Percentiles rank a stretch among this genome's conserved stretches.
Evolutionary conservation across 164 flowering plant species (phyloP).

Genomic region (Stephania japonica): DNA sequence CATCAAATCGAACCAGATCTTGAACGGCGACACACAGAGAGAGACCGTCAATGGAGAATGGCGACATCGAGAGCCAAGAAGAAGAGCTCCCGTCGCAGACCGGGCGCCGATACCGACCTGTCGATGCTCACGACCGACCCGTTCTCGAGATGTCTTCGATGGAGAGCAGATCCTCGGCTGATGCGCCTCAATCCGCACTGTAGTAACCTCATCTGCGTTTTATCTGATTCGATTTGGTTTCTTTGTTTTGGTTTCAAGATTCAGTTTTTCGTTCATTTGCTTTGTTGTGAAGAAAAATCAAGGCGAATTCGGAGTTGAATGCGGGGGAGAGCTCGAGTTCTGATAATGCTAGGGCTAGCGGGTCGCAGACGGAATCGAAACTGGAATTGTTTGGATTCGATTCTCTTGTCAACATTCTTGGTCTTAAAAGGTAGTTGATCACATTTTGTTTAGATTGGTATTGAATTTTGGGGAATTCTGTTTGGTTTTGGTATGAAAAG

Average conservation of each 20-base stretch:
- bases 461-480: not conserved
- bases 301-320: slow-evolving; percentile 27
- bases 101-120: slow-evolving; percentile 52
- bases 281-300: slow-evolving; percentile 40
- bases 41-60: slow-evolving; percentile 26
- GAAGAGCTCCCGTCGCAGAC: slow-evolving; percentile 24
- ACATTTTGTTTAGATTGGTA: not conserved
- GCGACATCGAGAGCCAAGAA: slow-evolving; percentile 29
- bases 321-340: slow-evolving; percentile 31
- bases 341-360: slow-evolving; percentile 34
- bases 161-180: slow-evolving; percentile 31
- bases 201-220: slow-evolving; percentile 22
- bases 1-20: not conserved
- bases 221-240: not conserved
- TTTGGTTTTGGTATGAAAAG: not conserved
- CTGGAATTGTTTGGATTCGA: slow-evolving; percentile 97
- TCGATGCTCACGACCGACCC: slow-evolving; percentile 56
- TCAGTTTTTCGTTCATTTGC: not conserved
- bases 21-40: not conserved
- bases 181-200: slow-evolving; percentile 14
- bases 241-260: not conserved
- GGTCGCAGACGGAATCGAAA: slow-evolving; percentile 60
- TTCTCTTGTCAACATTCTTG: slow-evolving; percentile 93
- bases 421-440: slow-evolving; percentile 67
- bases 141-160: slow-evolving; percentile 61